These are phyloP conservation scores for Passiflora organensis DNA, from an alignment of 345 rosid genomes.

Conservation along the genomic window DNA sequence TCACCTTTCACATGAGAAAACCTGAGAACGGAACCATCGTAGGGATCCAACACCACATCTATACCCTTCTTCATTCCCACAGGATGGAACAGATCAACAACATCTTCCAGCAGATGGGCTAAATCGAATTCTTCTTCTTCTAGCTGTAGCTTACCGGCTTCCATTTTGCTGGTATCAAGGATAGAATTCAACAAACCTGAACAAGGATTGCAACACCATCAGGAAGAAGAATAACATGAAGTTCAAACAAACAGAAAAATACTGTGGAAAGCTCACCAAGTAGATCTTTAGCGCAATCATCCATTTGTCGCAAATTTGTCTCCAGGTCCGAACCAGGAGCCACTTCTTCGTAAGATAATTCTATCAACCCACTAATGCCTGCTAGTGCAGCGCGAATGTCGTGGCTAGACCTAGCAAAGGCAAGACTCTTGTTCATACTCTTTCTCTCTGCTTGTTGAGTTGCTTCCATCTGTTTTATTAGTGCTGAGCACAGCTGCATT, in stretches of 20 bases:
- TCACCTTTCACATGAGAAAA: constrained; percentile 53
- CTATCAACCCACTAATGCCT: constrained; percentile 52
- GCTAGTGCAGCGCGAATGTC: constrained; percentile 68
- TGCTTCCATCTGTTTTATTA: constrained; percentile 74
- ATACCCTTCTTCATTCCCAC: constrained; percentile 57
- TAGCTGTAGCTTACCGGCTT: constrained; percentile 74
- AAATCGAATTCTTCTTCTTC: constrained; percentile 65
- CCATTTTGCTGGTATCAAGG: constrained; percentile 77
- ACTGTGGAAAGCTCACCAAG: neutral
- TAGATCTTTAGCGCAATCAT: constrained; percentile 44
- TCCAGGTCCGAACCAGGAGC: constrained; percentile 38
- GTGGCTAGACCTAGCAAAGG: constrained; percentile 71
- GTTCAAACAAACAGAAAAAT: neutral
- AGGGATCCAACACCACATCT: constrained; percentile 61
- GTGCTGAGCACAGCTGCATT: constrained; percentile 39
- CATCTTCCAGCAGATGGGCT: constrained; percentile 51
- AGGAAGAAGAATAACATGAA: neutral
- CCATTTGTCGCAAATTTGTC: constrained; percentile 43
- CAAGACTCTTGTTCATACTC: constrained; percentile 68
- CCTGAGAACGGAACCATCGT: constrained; percentile 50
- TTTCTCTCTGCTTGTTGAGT: constrained; percentile 74
- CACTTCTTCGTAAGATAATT: constrained; percentile 35
- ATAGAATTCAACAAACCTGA: constrained; percentile 58
- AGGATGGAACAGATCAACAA: constrained; percentile 52
- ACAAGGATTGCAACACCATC: neutral